Percentiles rank a stretch among this genome's conserved stretches.
phyloP scores from a whole-genome alignment of 106 monocot species.

The Platanthera guangdongensis region DNA sequence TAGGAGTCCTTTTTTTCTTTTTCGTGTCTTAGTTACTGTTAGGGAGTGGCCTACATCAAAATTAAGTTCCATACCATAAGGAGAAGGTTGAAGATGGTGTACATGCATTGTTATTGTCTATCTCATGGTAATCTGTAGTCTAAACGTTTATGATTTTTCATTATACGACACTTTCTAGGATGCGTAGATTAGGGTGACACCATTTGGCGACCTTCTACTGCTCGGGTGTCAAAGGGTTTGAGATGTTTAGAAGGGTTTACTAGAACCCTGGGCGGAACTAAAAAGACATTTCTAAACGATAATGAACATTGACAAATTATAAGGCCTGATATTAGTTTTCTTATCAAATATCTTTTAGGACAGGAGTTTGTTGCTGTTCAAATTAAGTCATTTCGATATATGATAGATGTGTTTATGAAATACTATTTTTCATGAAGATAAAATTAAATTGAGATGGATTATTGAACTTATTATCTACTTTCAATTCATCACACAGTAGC shows the following conservation, averaged over 20 bases:
- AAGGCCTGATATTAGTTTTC: not conserved
- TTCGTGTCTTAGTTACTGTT: too few relatives aligned
- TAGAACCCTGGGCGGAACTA: not conserved
- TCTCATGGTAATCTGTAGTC: too few relatives aligned
- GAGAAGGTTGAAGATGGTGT: not conserved
- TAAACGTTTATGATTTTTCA: too few relatives aligned
- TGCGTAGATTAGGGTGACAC: too few relatives aligned
- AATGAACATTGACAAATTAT: not conserved
- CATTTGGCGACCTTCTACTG: too few relatives aligned
- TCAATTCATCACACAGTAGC: not conserved
- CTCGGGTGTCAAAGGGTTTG: too few relatives aligned
- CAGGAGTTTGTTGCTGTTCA: not conserved
- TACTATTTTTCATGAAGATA: not conserved
- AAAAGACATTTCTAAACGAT: not conserved
- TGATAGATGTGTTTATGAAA: not conserved
- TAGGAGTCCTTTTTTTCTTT: too few relatives aligned
- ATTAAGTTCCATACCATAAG: not conserved
- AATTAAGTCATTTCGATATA: not conserved
- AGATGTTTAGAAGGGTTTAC: not conserved
- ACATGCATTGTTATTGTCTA: not conserved
- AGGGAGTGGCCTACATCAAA: too few relatives aligned
- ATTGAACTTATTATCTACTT: not conserved
- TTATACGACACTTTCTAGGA: too few relatives aligned
- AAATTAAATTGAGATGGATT: not conserved
- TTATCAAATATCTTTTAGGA: not conserved